Evolutionary conservation across 2,329 filamentous ascomycete species (phyloP), one percentile per base, ranked within the genome.

Genomic region (Pseudopithomyces maydicus): DNA sequence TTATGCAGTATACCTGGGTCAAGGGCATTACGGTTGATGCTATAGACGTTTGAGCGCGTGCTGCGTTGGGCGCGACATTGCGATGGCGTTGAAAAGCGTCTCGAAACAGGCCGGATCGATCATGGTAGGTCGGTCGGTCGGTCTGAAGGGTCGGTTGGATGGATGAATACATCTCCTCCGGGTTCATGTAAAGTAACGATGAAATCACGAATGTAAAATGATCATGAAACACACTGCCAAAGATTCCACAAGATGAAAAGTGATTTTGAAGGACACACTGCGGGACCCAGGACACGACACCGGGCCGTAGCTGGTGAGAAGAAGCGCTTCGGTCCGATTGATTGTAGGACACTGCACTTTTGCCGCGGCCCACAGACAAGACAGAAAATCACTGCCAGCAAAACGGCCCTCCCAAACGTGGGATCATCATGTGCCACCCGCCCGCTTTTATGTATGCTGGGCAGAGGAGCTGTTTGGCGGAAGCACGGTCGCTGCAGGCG

Each of bases 21-120:
- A 94, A 93, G 87, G 91, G 91, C 66, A 82, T 90, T 74, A 90
- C 92, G 66, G 89, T 94, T 67, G 90, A 94, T 75, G 90, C 90
- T 62, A 87, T 93, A 75, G 91, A 95, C 79, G 90, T 95, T 76
- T 94, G 86, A 71, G 64, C 63, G 57, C 56, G 52, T 58, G 55
- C 55, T 42, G 7, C 26, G 58, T 66, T 60, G 47, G 39, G 59
- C 56, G 57, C 52, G 57, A 61, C 54, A 48, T 56, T 65, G 64
- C 66, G 52, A 66, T 63, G 67, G 68, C 66, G 64, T 69, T 67
- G 55, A 58, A 58, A 44, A 17, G 48, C 49, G 44, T 22, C 45
- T 46, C 29, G 50, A 41, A 57, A 50, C n/a, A 44, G 23, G 19
- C 23, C 46, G 50, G 48, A 33, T 6, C 49, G 39, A 20, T 32